A percentile compares a stretch with the other conserved stretches of the same genome.
Evolutionary conservation across 768 basidiomycete species (phyloP).

Genomic region (Suillus subaureus): DNA sequence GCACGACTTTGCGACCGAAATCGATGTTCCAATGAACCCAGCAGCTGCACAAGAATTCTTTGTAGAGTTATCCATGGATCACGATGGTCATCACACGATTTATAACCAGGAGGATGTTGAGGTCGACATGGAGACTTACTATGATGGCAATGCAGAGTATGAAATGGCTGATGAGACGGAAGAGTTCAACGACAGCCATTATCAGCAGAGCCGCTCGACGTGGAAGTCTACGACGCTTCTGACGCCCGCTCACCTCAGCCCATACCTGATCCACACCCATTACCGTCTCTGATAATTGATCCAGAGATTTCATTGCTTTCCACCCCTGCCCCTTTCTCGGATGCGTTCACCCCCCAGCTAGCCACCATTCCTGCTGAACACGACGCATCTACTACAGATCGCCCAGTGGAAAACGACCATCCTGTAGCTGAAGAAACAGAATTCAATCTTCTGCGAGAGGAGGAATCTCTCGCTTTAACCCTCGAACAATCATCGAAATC

Average conservation of each 20-base stretch:
- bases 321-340: not conserved
- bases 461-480: not conserved
- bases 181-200: slow-evolving; percentile 16
- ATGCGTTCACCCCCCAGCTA: not conserved
- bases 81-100: slow-evolving; percentile 42
- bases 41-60: slow-evolving; percentile 47
- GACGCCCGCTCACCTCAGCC: slow-evolving; percentile 31
- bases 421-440: not conserved
- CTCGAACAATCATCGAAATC: not conserved
- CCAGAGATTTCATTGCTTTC: slow-evolving; percentile 14
- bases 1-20: slow-evolving; percentile 58
- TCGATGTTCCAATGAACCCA: slow-evolving; percentile 62
- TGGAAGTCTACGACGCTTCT: slow-evolving; percentile 46
- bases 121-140: slow-evolving; percentile 66
- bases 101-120: slow-evolving; percentile 51
- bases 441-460: not conserved
- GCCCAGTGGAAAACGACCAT: not conserved
- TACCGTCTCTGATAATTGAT: slow-evolving; percentile 2
- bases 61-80: slow-evolving; percentile 61
- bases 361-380: slow-evolving; percentile 2
- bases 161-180: slow-evolving; percentile 38
- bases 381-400: not conserved
- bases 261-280: slow-evolving; percentile 19
- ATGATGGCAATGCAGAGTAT: slow-evolving; percentile 52
- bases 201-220: slow-evolving; percentile 36